Conservation (phyloP, 768 basidiomycete genomes). For the Amyloporia xantha region DNA sequence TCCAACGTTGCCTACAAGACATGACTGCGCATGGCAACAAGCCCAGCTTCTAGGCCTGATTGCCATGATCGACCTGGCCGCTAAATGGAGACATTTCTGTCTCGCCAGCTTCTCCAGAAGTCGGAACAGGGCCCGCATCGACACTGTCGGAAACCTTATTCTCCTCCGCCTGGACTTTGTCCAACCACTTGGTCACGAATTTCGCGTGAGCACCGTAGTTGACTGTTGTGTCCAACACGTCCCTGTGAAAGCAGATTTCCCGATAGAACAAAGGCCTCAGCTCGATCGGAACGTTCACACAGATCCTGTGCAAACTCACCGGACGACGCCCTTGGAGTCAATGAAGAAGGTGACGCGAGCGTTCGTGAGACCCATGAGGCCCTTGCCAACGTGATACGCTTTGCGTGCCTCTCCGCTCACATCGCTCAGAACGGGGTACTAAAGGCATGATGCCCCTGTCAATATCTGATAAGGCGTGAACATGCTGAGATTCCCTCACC, state of each 20-base stretch:
- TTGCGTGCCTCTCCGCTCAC: constrained; percentile 52
- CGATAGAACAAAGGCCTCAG: constrained; percentile 1
- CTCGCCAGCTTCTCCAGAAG: too few relatives aligned
- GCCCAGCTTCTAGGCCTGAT: too few relatives aligned
- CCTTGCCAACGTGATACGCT: constrained; percentile 59
- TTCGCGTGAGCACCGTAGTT: constrained; percentile 61
- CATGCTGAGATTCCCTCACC: constrained; percentile 30
- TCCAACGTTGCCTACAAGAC: too few relatives aligned
- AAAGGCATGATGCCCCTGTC: neutral
- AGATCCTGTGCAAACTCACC: constrained; percentile 30
- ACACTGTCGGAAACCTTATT: too few relatives aligned
- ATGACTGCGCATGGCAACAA: too few relatives aligned
- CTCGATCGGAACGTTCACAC: constrained; percentile 2
- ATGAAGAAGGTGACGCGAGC: constrained; percentile 74
- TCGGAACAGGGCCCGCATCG: too few relatives aligned
- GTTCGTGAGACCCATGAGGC: constrained; percentile 56
- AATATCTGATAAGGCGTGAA: constrained; percentile 4
- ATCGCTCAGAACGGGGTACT: constrained; percentile 83
- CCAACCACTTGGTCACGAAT: constrained; percentile 66
- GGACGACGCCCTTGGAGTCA: constrained; percentile 61
- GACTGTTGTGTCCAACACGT: constrained; percentile 51
- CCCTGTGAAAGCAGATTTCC: constrained; percentile 30
- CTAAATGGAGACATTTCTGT: too few relatives aligned
- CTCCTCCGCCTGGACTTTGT: constrained; percentile 39
- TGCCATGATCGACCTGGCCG: too few relatives aligned